Evolutionary conservation across 2,329 filamentous ascomycete genomes (phyloP).

Genomic region (Diplocarpon rosae): DNA sequence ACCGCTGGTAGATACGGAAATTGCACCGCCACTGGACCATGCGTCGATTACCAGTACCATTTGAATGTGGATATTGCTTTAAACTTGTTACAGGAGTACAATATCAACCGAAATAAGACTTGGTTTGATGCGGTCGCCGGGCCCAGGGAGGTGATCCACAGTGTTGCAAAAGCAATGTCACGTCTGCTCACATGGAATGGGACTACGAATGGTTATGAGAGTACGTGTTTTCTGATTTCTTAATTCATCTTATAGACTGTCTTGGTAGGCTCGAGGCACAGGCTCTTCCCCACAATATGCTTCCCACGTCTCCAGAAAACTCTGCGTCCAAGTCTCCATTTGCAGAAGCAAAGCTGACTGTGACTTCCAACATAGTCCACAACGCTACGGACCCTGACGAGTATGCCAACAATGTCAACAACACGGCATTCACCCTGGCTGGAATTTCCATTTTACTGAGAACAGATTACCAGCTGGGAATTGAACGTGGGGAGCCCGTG

Average conservation of each 20-base stretch:
- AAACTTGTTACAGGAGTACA: slow-evolving; percentile 26
- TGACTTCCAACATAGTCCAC: slow-evolving; percentile 25
- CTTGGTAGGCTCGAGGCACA: too few species aligned
- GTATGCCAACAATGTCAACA: slow-evolving; percentile 35
- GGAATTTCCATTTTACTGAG: slow-evolving; percentile 33
- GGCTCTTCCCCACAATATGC: too few species aligned
- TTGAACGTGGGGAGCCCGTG: slow-evolving; percentile 15
- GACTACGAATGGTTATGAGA: slow-evolving; percentile 33
- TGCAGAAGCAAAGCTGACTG: too few species aligned
- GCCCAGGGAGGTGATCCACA: slow-evolving; percentile 53
- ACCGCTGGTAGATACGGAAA: slow-evolving; percentile 57
- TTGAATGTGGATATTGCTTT: slow-evolving; percentile 59
- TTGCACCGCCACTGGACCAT: slow-evolving; percentile 51
- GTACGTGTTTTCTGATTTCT: too few species aligned
- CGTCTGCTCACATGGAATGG: slow-evolving; percentile 50
- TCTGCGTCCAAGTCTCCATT: too few species aligned
- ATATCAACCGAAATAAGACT: slow-evolving; percentile 27
- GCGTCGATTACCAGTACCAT: slow-evolving; percentile 64
- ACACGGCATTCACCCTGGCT: slow-evolving; percentile 53
- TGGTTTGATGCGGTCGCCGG: slow-evolving; percentile 26
- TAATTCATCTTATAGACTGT: too few species aligned
- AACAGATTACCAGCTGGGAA: slow-evolving; percentile 31
- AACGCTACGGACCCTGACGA: slow-evolving; percentile 59
- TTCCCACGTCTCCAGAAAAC: too few species aligned
- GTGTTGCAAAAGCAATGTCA: slow-evolving; percentile 48